phyloP scores from a whole-genome alignment of 129 eudicot genomes.

The Calendula officinalis region DNA sequence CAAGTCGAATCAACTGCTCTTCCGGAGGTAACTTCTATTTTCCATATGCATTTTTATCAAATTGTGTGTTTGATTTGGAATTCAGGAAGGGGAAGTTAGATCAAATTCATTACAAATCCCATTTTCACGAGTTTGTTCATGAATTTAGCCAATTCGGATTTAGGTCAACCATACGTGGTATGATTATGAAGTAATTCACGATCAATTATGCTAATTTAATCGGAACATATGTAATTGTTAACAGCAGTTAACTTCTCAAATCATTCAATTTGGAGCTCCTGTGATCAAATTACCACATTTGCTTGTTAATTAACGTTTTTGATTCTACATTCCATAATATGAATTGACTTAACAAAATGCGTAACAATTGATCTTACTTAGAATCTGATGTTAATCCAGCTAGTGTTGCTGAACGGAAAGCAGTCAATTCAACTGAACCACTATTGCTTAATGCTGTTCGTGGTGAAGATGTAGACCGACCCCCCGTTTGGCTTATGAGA shows the following conservation, averaged over 20 bases:
- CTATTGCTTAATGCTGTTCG: slow-evolving; percentile 80
- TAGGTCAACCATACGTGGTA: neutral
- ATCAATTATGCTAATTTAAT: slow-evolving; percentile 3
- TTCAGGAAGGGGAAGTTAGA: neutral
- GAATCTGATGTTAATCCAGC: slow-evolving; percentile 37
- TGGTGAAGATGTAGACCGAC: slow-evolving; percentile 84
- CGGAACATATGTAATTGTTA: neutral
- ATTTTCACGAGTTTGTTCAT: neutral
- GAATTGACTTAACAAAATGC: too few species aligned
- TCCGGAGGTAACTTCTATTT: slow-evolving; percentile 44
- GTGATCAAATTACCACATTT: too few species aligned
- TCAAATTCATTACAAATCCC: neutral
- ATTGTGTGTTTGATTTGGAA: neutral
- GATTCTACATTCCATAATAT: neutral
- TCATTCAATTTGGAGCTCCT: neutral
- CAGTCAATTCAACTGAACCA: slow-evolving; percentile 64
- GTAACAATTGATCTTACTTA: slow-evolving; percentile 3
- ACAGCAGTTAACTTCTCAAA: neutral
- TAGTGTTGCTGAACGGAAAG: slow-evolving; percentile 76
- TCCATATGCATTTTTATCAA: too few species aligned
- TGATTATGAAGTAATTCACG: neutral
- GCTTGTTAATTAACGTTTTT: neutral
- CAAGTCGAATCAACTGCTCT: slow-evolving; percentile 43
- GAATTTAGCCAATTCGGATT: neutral
- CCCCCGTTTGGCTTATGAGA: slow-evolving; percentile 99